phyloP scores from a whole-genome alignment of 129 eudicot genomes.

The Dittrichia graveolens region DNA sequence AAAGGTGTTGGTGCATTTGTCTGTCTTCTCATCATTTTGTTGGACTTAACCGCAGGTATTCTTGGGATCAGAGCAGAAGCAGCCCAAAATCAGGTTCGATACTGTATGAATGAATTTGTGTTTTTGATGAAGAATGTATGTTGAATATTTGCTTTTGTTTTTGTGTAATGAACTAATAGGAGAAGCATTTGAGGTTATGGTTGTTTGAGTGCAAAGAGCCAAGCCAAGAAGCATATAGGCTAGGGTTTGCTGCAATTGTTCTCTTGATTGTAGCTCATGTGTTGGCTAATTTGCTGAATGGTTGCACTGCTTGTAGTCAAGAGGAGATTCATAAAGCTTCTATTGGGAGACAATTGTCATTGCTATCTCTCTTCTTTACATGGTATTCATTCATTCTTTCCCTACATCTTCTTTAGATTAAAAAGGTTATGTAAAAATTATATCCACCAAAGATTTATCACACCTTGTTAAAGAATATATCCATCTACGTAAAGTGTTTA shows the following conservation, averaged over 20 bases:
- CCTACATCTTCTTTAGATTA: background rate
- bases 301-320: slow-evolving; percentile 56
- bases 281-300: slow-evolving; percentile 74
- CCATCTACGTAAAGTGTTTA: too few relatives aligned
- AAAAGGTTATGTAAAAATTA: too few relatives aligned
- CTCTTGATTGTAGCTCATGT: slow-evolving; percentile 68
- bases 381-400: slow-evolving; percentile 47
- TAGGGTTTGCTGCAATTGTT: slow-evolving; percentile 68
- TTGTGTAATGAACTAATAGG: slow-evolving; percentile 40
- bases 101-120: slow-evolving; percentile 1
- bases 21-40: slow-evolving; percentile 56
- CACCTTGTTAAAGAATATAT: too few relatives aligned
- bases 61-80: slow-evolving; percentile 87
- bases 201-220: slow-evolving; percentile 90
- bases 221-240: slow-evolving; percentile 68
- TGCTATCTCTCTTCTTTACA: slow-evolving; percentile 65
- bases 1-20: slow-evolving; percentile 54
- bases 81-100: slow-evolving; percentile 79
- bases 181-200: slow-evolving; percentile 81
- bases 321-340: slow-evolving; percentile 60
- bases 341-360: slow-evolving; percentile 63
- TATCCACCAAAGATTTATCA: too few relatives aligned
- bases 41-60: slow-evolving; percentile 74
- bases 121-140: slow-evolving; percentile 2
- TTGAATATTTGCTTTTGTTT: background rate